These are phyloP conservation scores for Blastobotrys attinorum DNA, from an alignment of 805 yeast species.

Conservation along the genomic window DNA sequence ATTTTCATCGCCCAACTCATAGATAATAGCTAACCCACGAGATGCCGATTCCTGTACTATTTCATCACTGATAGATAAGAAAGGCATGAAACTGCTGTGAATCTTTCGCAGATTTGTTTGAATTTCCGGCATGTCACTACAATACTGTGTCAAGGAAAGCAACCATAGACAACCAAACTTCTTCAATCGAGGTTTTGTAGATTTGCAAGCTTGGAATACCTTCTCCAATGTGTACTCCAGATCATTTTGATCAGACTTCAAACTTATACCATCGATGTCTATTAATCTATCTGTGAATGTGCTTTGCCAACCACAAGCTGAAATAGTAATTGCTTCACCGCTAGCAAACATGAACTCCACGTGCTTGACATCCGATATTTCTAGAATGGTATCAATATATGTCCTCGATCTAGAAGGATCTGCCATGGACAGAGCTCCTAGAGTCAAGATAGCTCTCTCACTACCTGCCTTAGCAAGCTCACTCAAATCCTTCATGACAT, in stretches of 20 bases:
- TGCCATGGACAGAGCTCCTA: conserved; percentile 47
- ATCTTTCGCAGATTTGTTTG: conserved; percentile 44
- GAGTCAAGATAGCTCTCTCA: conserved; percentile 50
- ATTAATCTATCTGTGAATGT: conserved; percentile 41
- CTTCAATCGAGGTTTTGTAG: conserved; percentile 66
- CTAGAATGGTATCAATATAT: conserved; percentile 42
- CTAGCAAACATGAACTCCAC: conserved; percentile 67
- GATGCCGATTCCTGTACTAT: conserved; percentile 89
- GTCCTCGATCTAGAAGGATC: conserved; percentile 22
- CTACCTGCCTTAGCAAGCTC: conserved; percentile 40
- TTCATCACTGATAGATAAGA: conserved; percentile 61
- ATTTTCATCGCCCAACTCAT: conserved; percentile 64
- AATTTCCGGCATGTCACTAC: conserved; percentile 42
- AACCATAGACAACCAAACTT: conserved; percentile 82
- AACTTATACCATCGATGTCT: conserved; percentile 42
- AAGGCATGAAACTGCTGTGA: conserved; percentile 68
- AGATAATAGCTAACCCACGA: conserved; percentile 74
- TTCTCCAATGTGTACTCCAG: conserved; percentile 34
- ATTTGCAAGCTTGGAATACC: conserved; percentile 45
- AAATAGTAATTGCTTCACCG: conserved; percentile 74
- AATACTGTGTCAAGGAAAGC: conserved; percentile 68
- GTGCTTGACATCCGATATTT: conserved; percentile 57
- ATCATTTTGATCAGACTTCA: background rate
- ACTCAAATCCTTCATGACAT: conserved; percentile 8
- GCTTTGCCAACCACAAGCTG: conserved; percentile 73